Evolutionary conservation across 805 yeast species (phyloP).

Genomic region (Candida khao-thaluensis): DNA sequence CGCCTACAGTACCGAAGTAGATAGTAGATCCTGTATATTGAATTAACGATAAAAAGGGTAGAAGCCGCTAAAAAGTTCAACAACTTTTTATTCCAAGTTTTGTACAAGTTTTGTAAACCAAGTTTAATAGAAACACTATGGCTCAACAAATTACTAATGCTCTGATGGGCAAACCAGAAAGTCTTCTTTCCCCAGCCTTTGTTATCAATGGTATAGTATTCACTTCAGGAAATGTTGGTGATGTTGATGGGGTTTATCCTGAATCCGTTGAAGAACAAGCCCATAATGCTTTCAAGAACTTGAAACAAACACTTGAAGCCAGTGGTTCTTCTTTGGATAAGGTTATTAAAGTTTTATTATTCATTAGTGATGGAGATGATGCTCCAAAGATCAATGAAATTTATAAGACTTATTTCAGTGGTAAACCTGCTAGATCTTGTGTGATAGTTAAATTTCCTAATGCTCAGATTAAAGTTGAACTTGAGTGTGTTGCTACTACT

Average conservation of each 20-base stretch:
- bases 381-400: slow-evolving; percentile 42
- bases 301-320: slow-evolving; percentile 36
- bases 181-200: slow-evolving; percentile 11
- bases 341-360: slow-evolving; percentile 47
- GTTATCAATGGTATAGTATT: slow-evolving; percentile 18
- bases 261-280: slow-evolving; percentile 43
- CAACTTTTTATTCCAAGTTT: no score
- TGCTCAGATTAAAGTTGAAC: slow-evolving; percentile 43
- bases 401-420: slow-evolving; percentile 42
- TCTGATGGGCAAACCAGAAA: slow-evolving; percentile 4
- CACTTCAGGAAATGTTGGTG: slow-evolving; percentile 21
- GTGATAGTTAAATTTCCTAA: slow-evolving; percentile 49
- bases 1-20: no score
- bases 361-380: slow-evolving; percentile 40
- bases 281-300: slow-evolving; percentile 38
- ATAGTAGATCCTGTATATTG: no score
- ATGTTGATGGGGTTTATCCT: slow-evolving; percentile 32
- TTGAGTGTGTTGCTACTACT: slow-evolving; percentile 42
- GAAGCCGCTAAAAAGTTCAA: not conserved
- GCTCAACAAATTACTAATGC: not conserved
- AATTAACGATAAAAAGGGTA: no score
- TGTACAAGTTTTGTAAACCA: no score
- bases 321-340: slow-evolving; percentile 44
- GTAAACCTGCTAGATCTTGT: slow-evolving; percentile 51
- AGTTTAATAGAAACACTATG: no score